Evolutionary conservation across 441 rosid species (phyloP), one percentile per base, ranked within the genome.

Genomic region (Adansonia rubrostipa): DNA sequence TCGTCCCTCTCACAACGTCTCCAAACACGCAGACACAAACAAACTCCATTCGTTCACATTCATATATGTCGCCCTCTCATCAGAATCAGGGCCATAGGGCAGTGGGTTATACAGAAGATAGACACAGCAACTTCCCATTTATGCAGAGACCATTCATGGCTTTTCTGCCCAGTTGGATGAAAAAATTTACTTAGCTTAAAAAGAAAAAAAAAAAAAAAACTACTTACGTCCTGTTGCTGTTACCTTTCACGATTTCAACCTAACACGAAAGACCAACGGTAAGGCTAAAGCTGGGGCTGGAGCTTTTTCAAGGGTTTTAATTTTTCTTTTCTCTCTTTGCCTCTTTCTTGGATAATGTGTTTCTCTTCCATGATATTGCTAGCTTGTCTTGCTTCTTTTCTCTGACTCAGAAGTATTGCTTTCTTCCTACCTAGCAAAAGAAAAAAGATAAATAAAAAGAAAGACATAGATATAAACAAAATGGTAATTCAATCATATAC

Each of bases 21-120:
- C 84, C 67, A 75, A 61, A 83, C 79, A 65, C 56, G 64, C 53
- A 76, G 81, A 82, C 79, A 78, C 80, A 72, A 82, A 83, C 84
- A 81, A 84, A 81, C 72, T 74, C 82, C 77, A 71, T 84, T 81
- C 78, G 79, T 68, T 63, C 73, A 79, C 58, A 67, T 62, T 56
- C 61, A 22, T 44, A 58, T 53, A 1, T 7, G 13, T 66, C 61
- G 11, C 62, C 62, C 24, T 57, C 36, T 75, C 78, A 78, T 87
- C 65, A 82, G 85, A 88, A 84, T 88, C 89, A 85, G 89, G 51
- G 85, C 86, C 81, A 63, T 11, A 15, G 14, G 65, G 45, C 81
- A 69, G 79, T 60, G 77, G 73, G 71, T 5, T 17, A 33, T 45
- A 79, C 74, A 63, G 69, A 24, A 28, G 36, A 67, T 61, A 65